Evolutionary conservation across 2,329 filamentous ascomycete genomes (phyloP).

Genomic region (Microsporum ferrugineum): DNA sequence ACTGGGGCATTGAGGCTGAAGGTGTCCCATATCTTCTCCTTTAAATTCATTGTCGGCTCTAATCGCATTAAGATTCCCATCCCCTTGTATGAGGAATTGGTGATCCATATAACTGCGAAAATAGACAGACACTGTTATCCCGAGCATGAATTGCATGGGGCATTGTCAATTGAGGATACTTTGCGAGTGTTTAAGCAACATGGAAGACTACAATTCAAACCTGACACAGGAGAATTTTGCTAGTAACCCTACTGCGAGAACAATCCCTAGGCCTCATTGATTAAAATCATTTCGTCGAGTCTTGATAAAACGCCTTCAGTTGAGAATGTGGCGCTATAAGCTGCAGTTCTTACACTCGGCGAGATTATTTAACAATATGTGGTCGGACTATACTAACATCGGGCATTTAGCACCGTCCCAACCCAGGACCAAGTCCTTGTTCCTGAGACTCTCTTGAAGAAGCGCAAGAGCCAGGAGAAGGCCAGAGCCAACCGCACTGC

Average conservation of each 20-base stretch:
- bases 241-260: constrained; percentile 17
- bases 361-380: constrained; percentile 55
- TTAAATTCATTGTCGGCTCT: constrained; percentile 60
- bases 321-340: constrained; percentile 80
- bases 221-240: constrained; percentile 9
- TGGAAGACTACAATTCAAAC: constrained; percentile 13
- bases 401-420: constrained; percentile 62
- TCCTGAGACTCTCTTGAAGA: constrained; percentile 99
- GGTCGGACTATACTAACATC: constrained; percentile 66
- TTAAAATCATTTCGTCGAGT: constrained; percentile 73
- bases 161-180: constrained; percentile 63
- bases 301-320: constrained; percentile 50
- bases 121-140: constrained; percentile 42
- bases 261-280: constrained; percentile 49
- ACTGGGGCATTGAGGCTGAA: constrained; percentile 70
- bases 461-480: constrained; percentile 99
- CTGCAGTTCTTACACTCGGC: constrained; percentile 87
- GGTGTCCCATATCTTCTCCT: constrained; percentile 51
- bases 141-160: constrained; percentile 45
- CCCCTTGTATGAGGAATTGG: constrained; percentile 9
- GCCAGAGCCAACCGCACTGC: constrained; percentile 78
- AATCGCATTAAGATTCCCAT: constrained; percentile 19
- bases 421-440: constrained; percentile 93
- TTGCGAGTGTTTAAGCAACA: constrained; percentile 13
- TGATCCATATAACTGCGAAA: constrained; percentile 19